Percentiles rank a stretch among this genome's conserved stretches.
Conservation (phyloP, 371 early-diverging fungal genomes). For the Mortierella sp. region DNA sequence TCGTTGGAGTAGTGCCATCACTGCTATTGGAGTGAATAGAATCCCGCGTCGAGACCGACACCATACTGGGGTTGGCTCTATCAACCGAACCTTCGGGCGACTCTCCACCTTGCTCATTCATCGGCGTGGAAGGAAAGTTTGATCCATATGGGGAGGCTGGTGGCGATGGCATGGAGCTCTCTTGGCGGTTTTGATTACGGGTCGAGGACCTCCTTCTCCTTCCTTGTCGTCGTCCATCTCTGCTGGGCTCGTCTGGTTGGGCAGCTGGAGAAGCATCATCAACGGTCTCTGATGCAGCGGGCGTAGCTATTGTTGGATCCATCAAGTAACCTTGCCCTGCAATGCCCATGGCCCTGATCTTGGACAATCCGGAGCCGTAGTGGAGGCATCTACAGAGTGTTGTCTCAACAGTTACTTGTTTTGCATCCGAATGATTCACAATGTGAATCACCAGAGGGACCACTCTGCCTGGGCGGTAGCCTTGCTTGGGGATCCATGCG, state of each 20-base stretch:
- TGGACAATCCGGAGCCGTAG: conserved; percentile 43
- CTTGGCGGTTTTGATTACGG: conserved; percentile 6
- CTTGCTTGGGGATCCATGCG: conserved; percentile 50
- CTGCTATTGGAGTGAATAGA: conserved; percentile 32
- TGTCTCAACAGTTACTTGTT: conserved; percentile 41
- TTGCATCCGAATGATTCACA: conserved; percentile 52
- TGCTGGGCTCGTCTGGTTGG: background rate
- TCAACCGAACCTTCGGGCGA: conserved; percentile 38
- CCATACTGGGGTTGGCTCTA: conserved; percentile 43
- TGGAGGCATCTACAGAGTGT: conserved; percentile 47
- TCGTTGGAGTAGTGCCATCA: conserved; percentile 14
- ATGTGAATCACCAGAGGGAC: conserved; percentile 50
- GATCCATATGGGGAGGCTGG: conserved; percentile 41
- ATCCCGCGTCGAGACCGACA: conserved; percentile 41
- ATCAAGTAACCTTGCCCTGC: conserved; percentile 33
- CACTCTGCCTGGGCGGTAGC: conserved; percentile 48
- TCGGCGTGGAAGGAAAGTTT: conserved; percentile 26
- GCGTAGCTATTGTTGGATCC: conserved; percentile 12
- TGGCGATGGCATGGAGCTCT: conserved; percentile 31
- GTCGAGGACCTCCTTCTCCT: conserved; percentile 8
- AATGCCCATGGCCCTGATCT: conserved; percentile 36
- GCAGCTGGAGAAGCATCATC: background rate
- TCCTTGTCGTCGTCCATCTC: conserved; percentile 14
- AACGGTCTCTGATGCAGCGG: background rate
- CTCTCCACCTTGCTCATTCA: conserved; percentile 34